Evolutionary conservation across 225 moss, liverwort and hornwort genomes (phyloP).

Genomic region (Bryum argenteum): DNA sequence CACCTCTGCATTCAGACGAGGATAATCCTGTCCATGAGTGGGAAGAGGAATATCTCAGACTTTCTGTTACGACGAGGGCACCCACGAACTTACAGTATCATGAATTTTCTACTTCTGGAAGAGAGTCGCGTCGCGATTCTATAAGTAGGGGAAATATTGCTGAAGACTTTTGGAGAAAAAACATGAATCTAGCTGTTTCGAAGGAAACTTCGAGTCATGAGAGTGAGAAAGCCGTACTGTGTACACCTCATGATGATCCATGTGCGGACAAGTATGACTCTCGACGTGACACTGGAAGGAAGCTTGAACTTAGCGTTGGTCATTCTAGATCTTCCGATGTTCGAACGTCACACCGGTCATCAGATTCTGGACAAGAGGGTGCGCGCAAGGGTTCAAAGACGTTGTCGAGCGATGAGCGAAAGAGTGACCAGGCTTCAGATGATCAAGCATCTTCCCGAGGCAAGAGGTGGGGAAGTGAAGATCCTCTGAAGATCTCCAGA

Average conservation of each 20-base stretch:
- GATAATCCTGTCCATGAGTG: slow-evolving; percentile 28
- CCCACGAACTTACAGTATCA: slow-evolving; percentile 24
- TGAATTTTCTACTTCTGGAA: slow-evolving; percentile 24
- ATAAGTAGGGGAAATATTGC: neutral
- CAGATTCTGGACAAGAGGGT: slow-evolving; percentile 31
- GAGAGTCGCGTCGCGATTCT: slow-evolving; percentile 25
- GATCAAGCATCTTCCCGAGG: slow-evolving; percentile 25
- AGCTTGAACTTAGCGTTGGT: slow-evolving; percentile 8
- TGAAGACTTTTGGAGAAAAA: slow-evolving; percentile 25
- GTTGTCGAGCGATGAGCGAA: slow-evolving; percentile 24
- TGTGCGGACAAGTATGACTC: slow-evolving; percentile 26
- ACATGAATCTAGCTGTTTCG: slow-evolving; percentile 10
- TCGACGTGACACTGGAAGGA: slow-evolving; percentile 21
- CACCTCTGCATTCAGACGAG: slow-evolving; percentile 25
- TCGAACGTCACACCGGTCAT: slow-evolving; percentile 26
- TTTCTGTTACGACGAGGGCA: slow-evolving; percentile 30
- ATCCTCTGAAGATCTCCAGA: slow-evolving; percentile 26
- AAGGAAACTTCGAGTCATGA: slow-evolving; percentile 11
- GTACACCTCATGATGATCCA: slow-evolving; percentile 25
- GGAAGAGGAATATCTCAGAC: slow-evolving; percentile 30
- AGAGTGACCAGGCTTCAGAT: slow-evolving; percentile 25
- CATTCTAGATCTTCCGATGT: neutral
- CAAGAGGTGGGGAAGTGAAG: slow-evolving; percentile 23
- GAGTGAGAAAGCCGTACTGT: neutral
- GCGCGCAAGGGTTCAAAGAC: slow-evolving; percentile 28